phyloP scores from a whole-genome alignment of 2,329 filamentous ascomycete genomes.

The Hysterium pulicare region DNA sequence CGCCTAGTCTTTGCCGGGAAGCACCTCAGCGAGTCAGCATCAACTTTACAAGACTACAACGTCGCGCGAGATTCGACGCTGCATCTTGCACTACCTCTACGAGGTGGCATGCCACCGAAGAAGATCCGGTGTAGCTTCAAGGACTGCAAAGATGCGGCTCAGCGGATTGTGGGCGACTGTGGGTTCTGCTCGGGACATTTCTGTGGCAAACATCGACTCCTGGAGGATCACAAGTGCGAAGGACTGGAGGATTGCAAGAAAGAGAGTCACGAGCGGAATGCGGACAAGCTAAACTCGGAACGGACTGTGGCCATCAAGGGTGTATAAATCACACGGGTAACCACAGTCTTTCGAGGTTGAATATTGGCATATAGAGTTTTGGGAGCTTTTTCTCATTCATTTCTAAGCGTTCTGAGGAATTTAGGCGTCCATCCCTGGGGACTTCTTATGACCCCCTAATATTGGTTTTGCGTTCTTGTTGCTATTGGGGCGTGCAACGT shows the following conservation, averaged over 20 bases:
- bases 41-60: slow-evolving; percentile 47
- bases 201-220: slow-evolving; percentile 88
- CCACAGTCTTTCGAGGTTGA: too few relatives aligned
- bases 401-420: neutral
- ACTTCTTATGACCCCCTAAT: neutral
- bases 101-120: slow-evolving; percentile 60
- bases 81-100: slow-evolving; percentile 56
- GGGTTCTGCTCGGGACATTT: slow-evolving; percentile 91
- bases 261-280: slow-evolving; percentile 91
- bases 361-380: neutral
- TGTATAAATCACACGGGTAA: too few relatives aligned
- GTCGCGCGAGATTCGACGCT: slow-evolving; percentile 51
- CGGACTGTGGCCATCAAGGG: slow-evolving; percentile 92
- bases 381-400: neutral
- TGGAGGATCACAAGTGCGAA: slow-evolving; percentile 91
- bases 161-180: slow-evolving; percentile 94
- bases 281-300: slow-evolving; percentile 86
- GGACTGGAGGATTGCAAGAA: slow-evolving; percentile 97
- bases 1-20: slow-evolving; percentile 58
- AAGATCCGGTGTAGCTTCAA: slow-evolving; percentile 85
- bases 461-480: too few relatives aligned
- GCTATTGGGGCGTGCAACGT: too few relatives aligned
- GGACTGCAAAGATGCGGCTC: slow-evolving; percentile 81
- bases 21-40: slow-evolving; percentile 46
- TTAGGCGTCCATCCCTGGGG: neutral